Conservation (phyloP, 345 rosid species). For the Reutealis trisperma region DNA sequence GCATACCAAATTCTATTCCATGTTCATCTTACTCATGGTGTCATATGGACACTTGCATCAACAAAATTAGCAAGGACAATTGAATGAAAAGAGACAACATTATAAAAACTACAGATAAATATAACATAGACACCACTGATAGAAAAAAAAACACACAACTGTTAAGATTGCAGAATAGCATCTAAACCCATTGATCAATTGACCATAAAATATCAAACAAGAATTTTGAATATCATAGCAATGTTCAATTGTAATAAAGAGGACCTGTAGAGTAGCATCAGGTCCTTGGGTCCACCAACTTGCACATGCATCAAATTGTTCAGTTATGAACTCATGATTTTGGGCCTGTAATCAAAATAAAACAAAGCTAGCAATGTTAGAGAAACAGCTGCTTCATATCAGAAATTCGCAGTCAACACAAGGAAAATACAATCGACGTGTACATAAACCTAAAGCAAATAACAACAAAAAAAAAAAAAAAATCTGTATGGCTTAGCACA, state of each 20-base stretch:
- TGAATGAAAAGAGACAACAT: not conserved
- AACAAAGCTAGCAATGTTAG: not conserved
- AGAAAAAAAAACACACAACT: not conserved
- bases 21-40: not conserved
- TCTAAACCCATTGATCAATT: not conserved
- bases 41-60: not conserved
- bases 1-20: not conserved
- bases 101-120: not conserved
- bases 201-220: not conserved
- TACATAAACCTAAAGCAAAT: not conserved
- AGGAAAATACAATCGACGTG: not conserved
- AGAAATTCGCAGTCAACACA: conserved; percentile 1
- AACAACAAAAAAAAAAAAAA: too few species aligned
- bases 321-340: conserved; percentile 46
- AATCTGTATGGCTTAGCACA: not conserved
- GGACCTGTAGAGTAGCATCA: conserved; percentile 88
- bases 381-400: conserved; percentile 1
- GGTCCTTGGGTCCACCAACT: conserved; percentile 99
- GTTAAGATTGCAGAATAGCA: not conserved
- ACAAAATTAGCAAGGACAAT: not conserved
- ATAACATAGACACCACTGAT: not conserved
- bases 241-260: conserved; percentile 22
- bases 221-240: conserved; percentile 1
- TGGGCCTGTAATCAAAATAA: conserved; percentile 37
- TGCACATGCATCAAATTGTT: conserved; percentile 97